Conservation (phyloP, 805 yeast species). For the Komagataella populi region DNA sequence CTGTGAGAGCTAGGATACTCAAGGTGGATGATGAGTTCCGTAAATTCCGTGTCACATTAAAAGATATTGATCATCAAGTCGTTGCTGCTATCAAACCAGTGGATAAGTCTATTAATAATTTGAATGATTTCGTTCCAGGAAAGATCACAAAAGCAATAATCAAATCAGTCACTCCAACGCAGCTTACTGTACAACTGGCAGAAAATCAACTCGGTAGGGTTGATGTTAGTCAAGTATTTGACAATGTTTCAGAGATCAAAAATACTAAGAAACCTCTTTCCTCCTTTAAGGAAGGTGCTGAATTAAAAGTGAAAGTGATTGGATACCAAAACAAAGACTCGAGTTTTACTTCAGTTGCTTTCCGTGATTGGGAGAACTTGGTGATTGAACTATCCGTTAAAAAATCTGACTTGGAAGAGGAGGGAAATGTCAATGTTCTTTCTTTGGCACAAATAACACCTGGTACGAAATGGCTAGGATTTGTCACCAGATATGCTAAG, state of each 20-base stretch:
- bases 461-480: slow-evolving; percentile 43
- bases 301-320: slow-evolving; percentile 48
- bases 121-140: slow-evolving; percentile 48
- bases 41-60: slow-evolving; percentile 58
- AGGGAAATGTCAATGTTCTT: slow-evolving; percentile 11
- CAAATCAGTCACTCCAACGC: slow-evolving; percentile 54
- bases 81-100: slow-evolving; percentile 40
- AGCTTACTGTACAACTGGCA: slow-evolving; percentile 62
- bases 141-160: slow-evolving; percentile 44
- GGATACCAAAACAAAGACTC: slow-evolving; percentile 71
- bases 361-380: slow-evolving; percentile 36
- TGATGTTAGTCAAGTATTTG: slow-evolving; percentile 61
- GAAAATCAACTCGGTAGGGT: slow-evolving; percentile 71
- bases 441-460: slow-evolving; percentile 27
- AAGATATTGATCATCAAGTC: slow-evolving; percentile 14
- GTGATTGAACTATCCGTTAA: slow-evolving; percentile 55
- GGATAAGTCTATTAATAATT: slow-evolving; percentile 32
- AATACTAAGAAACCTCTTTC: slow-evolving; percentile 46
- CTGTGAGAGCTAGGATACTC: slow-evolving; percentile 54
- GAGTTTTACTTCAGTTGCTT: slow-evolving; percentile 52
- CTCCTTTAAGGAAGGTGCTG: slow-evolving; percentile 43
- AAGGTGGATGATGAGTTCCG: slow-evolving; percentile 55
- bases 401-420: slow-evolving; percentile 22
- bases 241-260: slow-evolving; percentile 34
- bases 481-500: slow-evolving; percentile 47